Conservation (phyloP, 2,329 filamentous ascomycete species). For the Biscogniauxia marginata region DNA sequence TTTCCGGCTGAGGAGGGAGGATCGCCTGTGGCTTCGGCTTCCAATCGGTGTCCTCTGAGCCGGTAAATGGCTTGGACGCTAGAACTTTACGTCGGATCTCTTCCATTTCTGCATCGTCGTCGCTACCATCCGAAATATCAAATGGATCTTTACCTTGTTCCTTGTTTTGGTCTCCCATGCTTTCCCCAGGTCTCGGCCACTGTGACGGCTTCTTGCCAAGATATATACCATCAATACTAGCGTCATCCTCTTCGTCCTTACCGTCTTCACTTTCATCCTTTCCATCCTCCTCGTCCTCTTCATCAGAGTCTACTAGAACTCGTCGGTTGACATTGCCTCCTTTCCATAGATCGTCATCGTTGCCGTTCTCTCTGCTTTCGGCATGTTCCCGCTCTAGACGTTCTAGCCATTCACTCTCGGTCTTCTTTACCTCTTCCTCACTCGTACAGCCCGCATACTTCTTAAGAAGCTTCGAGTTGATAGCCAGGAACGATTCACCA, state of each 20-base stretch:
- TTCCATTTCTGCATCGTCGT: constrained; percentile 78
- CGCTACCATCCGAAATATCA: constrained; percentile 74
- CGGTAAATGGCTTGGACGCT: constrained; percentile 83
- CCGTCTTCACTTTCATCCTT: constrained; percentile 39
- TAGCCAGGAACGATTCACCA: constrained; percentile 82
- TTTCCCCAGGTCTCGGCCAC: constrained; percentile 30
- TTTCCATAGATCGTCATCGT: constrained; percentile 80
- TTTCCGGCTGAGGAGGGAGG: constrained; percentile 51
- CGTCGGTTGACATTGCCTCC: constrained; percentile 81
- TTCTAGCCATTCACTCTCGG: constrained; percentile 84
- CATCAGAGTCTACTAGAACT: constrained; percentile 48
- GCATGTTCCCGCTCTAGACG: constrained; percentile 87
- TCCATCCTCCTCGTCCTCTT: constrained; percentile 46
- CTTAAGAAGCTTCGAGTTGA: constrained; percentile 80
- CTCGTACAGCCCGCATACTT: constrained; percentile 81
- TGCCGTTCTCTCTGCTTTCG: constrained; percentile 68
- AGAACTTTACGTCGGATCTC: constrained; percentile 88
- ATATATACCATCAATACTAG: constrained; percentile 57
- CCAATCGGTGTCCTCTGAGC: constrained; percentile 44
- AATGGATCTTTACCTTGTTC: constrained; percentile 63
- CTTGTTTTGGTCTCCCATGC: constrained; percentile 38
- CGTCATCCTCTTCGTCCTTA: constrained; percentile 43
- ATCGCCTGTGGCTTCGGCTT: constrained; percentile 65
- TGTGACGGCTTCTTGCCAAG: constrained; percentile 52
- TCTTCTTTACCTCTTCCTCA: constrained; percentile 78